phyloP scores from a whole-genome alignment of 208 protist genomes.

The Trypanosomatidae sp. region DNA sequence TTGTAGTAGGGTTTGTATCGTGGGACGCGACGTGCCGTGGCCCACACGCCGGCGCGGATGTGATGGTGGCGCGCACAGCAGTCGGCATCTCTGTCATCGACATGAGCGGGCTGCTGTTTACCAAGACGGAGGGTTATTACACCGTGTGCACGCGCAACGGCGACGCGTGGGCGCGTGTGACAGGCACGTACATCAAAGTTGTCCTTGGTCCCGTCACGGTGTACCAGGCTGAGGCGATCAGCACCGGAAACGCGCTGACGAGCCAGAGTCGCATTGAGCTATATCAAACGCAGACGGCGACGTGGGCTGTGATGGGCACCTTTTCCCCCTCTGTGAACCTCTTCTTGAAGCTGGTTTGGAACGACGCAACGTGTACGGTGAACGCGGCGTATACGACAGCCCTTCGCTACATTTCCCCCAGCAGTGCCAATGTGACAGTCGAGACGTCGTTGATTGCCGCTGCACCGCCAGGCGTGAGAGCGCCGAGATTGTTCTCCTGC shows the following conservation, averaged over 20 bases:
- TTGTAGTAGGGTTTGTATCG: constrained; percentile 45
- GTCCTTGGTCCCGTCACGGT: constrained; percentile 11
- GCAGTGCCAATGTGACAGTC: constrained; percentile 34
- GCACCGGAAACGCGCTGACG: constrained; percentile 23
- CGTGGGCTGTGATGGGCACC: constrained; percentile 49
- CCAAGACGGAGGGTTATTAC: constrained; percentile 37
- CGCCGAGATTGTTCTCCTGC: constrained; percentile 35
- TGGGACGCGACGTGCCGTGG: constrained; percentile 38
- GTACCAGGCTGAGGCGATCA: constrained; percentile 45
- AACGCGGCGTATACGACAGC: constrained; percentile 37
- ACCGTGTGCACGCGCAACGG: constrained; percentile 42
- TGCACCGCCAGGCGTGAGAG: constrained; percentile 13
- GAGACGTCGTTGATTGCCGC: constrained; percentile 44
- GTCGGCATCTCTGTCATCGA: constrained; percentile 34
- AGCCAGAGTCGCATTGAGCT: constrained; percentile 36
- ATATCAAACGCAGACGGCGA: constrained; percentile 55
- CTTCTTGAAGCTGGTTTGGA: constrained; percentile 54
- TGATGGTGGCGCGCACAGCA: constrained; percentile 27
- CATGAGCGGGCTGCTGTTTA: constrained; percentile 33
- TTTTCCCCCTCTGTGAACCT: constrained; percentile 35
- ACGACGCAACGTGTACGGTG: constrained; percentile 42
- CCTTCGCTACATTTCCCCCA: constrained; percentile 38
- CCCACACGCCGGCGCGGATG: constrained; percentile 17
- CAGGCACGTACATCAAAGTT: constrained; percentile 36
- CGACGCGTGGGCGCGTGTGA: constrained; percentile 18